Evolutionary conservation across 2,329 filamentous ascomycete genomes (phyloP).

Genomic region (Beauveria sp.): DNA sequence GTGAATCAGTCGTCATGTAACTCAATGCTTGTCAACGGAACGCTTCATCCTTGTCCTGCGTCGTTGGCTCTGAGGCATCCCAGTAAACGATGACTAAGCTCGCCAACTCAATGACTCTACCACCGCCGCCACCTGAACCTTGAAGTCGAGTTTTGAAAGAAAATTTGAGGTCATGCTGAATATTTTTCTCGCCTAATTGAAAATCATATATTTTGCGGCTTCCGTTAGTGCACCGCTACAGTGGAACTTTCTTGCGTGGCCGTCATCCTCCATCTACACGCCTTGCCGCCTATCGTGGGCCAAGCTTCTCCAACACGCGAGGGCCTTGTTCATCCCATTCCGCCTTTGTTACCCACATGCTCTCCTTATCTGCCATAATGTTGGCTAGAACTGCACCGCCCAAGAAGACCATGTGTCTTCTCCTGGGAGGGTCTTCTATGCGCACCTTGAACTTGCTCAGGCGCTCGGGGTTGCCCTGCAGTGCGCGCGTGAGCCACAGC

Average conservation of each 20-base stretch:
- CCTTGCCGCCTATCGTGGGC: conserved; percentile 57
- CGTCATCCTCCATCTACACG: not conserved
- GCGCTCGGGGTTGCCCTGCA: conserved; percentile 86
- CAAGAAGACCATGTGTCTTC: conserved; percentile 99
- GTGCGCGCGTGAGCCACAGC: conserved; percentile 87
- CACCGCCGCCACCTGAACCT: not conserved
- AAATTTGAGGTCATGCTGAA: not conserved
- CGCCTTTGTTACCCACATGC: conserved; percentile 96
- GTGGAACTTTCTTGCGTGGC: not conserved
- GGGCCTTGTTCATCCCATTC: conserved; percentile 95
- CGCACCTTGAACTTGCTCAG: conserved; percentile 98
- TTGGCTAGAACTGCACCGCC: conserved; percentile 95
- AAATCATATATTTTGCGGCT: not conserved
- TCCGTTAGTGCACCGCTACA: not conserved
- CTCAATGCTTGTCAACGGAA: not conserved
- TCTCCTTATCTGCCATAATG: conserved; percentile 98
- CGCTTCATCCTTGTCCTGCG: not conserved
- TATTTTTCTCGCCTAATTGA: conserved; percentile 9
- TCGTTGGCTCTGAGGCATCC: not conserved
- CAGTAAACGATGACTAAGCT: not conserved
- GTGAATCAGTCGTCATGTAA: not conserved
- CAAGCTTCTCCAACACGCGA: conserved; percentile 82
- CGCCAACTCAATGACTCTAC: not conserved
- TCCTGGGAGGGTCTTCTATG: conserved; percentile 93
- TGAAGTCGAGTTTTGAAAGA: not conserved